Conservation (phyloP, 805 yeast species). For the Saturnispora zaruensis region DNA sequence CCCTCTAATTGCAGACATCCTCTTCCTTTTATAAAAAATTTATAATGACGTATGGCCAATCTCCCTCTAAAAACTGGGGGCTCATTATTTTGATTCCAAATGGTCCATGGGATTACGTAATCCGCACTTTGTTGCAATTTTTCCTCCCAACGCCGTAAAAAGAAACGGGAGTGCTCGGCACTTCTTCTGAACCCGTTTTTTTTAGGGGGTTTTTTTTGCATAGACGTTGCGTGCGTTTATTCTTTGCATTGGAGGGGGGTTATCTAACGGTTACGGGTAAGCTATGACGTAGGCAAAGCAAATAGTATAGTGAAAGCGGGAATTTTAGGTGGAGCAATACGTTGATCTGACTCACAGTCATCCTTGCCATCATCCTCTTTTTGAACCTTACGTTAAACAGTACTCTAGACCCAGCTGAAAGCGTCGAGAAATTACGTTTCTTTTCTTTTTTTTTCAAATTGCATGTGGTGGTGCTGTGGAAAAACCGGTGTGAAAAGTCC, state of each 20-base stretch:
- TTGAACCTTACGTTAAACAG: background rate
- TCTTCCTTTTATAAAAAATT: background rate
- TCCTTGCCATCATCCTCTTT: background rate
- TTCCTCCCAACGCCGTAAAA: too few species aligned
- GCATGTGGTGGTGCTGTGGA: too few species aligned
- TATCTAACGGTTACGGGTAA: background rate
- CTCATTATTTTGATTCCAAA: background rate
- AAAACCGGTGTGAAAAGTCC: background rate
- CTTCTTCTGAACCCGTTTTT: background rate
- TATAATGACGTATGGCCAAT: background rate
- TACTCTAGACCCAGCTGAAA: background rate
- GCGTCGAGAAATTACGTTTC: background rate
- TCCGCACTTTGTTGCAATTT: background rate
- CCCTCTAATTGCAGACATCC: background rate
- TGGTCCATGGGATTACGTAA: background rate
- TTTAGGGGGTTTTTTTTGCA: background rate
- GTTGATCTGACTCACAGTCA: background rate
- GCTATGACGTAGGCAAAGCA: background rate
- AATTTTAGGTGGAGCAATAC: too few species aligned
- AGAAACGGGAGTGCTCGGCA: background rate
- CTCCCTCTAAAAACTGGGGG: background rate
- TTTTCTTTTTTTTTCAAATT: background rate
- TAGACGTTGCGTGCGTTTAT: background rate
- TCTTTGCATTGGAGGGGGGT: background rate
- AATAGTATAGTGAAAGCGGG: too few species aligned